Conservation (phyloP, 164 flowering plant species). For the Chloranthus sessilifolius region DNA sequence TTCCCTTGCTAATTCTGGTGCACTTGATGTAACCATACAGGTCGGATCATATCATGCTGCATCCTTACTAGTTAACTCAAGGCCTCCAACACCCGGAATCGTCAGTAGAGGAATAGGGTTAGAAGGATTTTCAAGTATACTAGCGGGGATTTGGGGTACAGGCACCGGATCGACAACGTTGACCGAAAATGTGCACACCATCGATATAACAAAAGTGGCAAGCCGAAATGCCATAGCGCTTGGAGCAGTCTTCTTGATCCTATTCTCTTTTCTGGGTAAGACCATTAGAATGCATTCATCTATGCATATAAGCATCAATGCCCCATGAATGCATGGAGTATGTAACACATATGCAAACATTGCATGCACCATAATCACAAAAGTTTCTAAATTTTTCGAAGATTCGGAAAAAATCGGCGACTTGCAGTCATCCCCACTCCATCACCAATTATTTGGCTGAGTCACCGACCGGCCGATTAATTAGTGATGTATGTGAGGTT, state of each 20-base stretch:
- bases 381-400: no score
- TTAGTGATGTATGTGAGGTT: no score
- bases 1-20: slow-evolving; percentile 1
- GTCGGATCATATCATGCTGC: slow-evolving; percentile 78
- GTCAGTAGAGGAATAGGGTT: slow-evolving; percentile 89
- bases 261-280: slow-evolving; percentile 74
- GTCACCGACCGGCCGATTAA: no score
- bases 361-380: background rate
- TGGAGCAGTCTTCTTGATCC: slow-evolving; percentile 66
- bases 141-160: slow-evolving; percentile 94
- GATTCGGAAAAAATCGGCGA: no score
- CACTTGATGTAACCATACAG: slow-evolving; percentile 29
- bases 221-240: slow-evolving; percentile 61
- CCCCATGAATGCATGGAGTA: background rate
- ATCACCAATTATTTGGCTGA: no score
- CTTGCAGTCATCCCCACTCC: no score
- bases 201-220: slow-evolving; percentile 65
- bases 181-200: slow-evolving; percentile 79
- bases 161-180: slow-evolving; percentile 86
- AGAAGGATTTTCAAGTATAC: slow-evolving; percentile 84
- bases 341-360: background rate
- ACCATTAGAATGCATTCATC: no score
- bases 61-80: slow-evolving; percentile 45
- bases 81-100: slow-evolving; percentile 76
- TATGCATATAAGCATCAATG: no score